Conservation (phyloP, 2,329 filamentous ascomycete genomes). For the Neopestalotiopsis sp. region DNA sequence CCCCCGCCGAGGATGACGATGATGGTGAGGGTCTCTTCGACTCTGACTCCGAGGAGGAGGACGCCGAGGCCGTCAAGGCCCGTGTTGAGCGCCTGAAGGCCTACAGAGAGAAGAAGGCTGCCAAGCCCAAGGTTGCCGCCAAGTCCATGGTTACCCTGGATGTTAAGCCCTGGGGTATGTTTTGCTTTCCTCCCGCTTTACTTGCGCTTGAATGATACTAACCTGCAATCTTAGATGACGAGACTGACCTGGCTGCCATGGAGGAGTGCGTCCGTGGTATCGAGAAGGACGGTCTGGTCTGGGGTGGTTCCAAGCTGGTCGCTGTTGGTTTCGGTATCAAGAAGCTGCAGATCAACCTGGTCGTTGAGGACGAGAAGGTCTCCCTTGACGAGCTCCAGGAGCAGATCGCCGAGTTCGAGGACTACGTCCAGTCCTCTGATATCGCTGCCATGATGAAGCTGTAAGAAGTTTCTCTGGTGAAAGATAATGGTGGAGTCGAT, state of each 20-base stretch:
- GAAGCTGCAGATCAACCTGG: conserved; percentile 98
- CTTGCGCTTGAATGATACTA: conserved; percentile 1
- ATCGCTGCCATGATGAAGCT: conserved; percentile 91
- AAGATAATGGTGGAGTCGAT: conserved; percentile 25
- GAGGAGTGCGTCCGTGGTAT: conserved; percentile 83
- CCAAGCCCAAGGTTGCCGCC: conserved; percentile 87
- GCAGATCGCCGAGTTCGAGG: conserved; percentile 82
- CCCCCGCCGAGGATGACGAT: conserved; percentile 73
- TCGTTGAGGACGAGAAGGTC: conserved; percentile 97
- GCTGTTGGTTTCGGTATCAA: conserved; percentile 96
- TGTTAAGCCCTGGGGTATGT: conserved; percentile 98
- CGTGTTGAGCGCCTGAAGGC: conserved; percentile 90
- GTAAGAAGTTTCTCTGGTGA: conserved; percentile 54
- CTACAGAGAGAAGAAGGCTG: conserved; percentile 96
- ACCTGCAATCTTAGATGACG: conserved; percentile 67
- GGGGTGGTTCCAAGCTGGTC: conserved; percentile 90
- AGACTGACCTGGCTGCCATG: conserved; percentile 87
- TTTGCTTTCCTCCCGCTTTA: not conserved
- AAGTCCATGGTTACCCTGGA: conserved; percentile 97
- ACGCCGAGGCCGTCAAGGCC: conserved; percentile 81
- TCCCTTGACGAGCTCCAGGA: conserved; percentile 86
- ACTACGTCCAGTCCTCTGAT: conserved; percentile 95
- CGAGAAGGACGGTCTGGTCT: conserved; percentile 91
- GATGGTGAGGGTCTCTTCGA: conserved; percentile 94
- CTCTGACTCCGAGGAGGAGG: conserved; percentile 91